Evolutionary conservation across 345 rosid species (phyloP).

Genomic region (Garcia nutans): DNA sequence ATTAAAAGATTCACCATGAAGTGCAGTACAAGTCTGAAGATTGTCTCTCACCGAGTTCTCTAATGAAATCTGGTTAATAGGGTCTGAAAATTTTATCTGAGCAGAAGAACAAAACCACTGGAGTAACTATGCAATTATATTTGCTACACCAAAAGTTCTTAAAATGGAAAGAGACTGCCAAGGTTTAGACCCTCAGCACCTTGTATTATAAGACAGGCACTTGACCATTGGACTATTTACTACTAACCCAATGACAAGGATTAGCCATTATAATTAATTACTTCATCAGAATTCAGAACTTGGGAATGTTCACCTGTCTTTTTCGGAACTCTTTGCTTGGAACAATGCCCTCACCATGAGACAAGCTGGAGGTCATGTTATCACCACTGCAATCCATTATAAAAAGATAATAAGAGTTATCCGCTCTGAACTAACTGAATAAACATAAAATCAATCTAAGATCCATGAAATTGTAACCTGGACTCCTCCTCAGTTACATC

Average conservation of each 20-base stretch:
- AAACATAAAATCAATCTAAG: not conserved
- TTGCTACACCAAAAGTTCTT: no score
- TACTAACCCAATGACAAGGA: no score
- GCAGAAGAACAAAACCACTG: slow-evolving; percentile 1
- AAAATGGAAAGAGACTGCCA: no score
- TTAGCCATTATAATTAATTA: not conserved
- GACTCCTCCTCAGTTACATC: slow-evolving; percentile 74
- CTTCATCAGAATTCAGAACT: not conserved
- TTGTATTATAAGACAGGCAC: no score
- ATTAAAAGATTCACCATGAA: slow-evolving; percentile 89
- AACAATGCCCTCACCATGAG: slow-evolving; percentile 54
- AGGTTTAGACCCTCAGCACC: no score
- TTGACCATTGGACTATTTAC: no score
- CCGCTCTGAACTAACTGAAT: not conserved
- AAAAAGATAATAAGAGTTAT: not conserved
- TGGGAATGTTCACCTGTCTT: slow-evolving; percentile 60
- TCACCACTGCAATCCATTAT: slow-evolving; percentile 53
- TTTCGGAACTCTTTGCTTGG: slow-evolving; percentile 77
- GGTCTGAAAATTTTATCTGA: slow-evolving; percentile 80
- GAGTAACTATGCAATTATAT: not conserved
- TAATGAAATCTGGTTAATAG: slow-evolving; percentile 70
- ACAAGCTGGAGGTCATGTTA: slow-evolving; percentile 57
- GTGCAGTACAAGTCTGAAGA: slow-evolving; percentile 73
- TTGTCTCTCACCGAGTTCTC: slow-evolving; percentile 81
- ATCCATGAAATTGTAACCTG: slow-evolving; percentile 44